phyloP scores from a whole-genome alignment of 2,329 filamentous ascomycete genomes.

The Pseudogymnoascus sp. region DNA sequence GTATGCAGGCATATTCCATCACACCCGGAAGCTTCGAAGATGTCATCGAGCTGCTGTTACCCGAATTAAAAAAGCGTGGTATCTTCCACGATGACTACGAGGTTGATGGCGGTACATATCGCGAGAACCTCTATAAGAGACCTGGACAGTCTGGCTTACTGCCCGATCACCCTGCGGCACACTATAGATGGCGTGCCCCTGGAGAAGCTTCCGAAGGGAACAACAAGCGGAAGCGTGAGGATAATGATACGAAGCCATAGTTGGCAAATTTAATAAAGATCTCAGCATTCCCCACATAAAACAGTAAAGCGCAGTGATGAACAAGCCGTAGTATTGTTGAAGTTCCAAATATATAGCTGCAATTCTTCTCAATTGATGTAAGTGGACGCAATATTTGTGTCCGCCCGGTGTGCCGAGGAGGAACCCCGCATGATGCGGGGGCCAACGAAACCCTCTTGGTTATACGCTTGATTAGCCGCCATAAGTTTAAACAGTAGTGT shows the following conservation, averaged over 20 bases:
- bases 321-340: not conserved
- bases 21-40: conserved; percentile 62
- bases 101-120: conserved; percentile 49
- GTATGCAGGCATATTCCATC: conserved; percentile 43
- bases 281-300: not conserved
- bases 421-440: no score
- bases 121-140: conserved; percentile 51
- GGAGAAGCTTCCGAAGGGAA: not conserved
- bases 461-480: no score
- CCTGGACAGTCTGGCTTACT: conserved; percentile 43
- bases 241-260: not conserved
- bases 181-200: conserved; percentile 1
- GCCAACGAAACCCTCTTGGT: no score
- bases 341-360: no score
- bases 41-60: conserved; percentile 56
- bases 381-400: no score
- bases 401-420: no score
- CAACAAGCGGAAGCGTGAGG: conserved; percentile 3
- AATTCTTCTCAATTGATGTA: no score
- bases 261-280: not conserved
- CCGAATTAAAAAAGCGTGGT: conserved; percentile 52
- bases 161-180: conserved; percentile 35
- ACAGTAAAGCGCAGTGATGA: not conserved
- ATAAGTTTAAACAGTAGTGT: no score
- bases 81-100: conserved; percentile 47